These are phyloP conservation scores for Clathrospora elynae DNA, from an alignment of 2,329 filamentous ascomycete species.

Conservation along the genomic window DNA sequence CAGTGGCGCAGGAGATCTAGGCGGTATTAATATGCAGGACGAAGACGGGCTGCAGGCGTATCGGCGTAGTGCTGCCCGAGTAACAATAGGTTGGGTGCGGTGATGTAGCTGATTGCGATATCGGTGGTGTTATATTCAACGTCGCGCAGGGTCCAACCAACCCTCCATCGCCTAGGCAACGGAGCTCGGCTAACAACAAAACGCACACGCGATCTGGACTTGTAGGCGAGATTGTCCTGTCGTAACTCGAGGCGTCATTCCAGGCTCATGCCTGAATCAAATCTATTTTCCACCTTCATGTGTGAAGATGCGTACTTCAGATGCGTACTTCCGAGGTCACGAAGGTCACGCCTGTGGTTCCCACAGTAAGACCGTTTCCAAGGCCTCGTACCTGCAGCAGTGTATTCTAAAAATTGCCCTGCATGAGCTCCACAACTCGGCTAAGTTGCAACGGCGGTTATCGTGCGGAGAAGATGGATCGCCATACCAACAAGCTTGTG, in stretches of 20 bases:
- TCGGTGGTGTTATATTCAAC: constrained; percentile 25
- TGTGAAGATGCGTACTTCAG: not conserved
- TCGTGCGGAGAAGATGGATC: not conserved
- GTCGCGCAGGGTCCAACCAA: constrained; percentile 20
- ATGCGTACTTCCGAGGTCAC: not conserved
- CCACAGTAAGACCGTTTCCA: not conserved
- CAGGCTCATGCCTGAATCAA: no score
- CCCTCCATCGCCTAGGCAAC: constrained; percentile 36
- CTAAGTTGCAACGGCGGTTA: constrained; percentile 12
- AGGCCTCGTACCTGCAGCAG: constrained; percentile 14
- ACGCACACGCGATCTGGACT: no score
- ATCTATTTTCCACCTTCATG: no score
- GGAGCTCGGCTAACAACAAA: constrained; percentile 31
- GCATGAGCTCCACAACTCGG: constrained; percentile 18
- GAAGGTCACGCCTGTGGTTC: constrained; percentile 1
- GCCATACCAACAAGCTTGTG: constrained; percentile 11
- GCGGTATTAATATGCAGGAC: constrained; percentile 27
- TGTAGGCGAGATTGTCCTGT: no score
- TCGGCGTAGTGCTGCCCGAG: constrained; percentile 21
- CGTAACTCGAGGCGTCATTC: not conserved
- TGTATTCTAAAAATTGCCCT: constrained; percentile 9
- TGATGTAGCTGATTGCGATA: constrained; percentile 14
- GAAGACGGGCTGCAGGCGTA: constrained; percentile 32
- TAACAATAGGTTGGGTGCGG: constrained; percentile 37
- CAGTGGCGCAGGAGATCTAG: constrained; percentile 20